Conservation (phyloP, 306 rosid species). For the Quercus gilva region DNA sequence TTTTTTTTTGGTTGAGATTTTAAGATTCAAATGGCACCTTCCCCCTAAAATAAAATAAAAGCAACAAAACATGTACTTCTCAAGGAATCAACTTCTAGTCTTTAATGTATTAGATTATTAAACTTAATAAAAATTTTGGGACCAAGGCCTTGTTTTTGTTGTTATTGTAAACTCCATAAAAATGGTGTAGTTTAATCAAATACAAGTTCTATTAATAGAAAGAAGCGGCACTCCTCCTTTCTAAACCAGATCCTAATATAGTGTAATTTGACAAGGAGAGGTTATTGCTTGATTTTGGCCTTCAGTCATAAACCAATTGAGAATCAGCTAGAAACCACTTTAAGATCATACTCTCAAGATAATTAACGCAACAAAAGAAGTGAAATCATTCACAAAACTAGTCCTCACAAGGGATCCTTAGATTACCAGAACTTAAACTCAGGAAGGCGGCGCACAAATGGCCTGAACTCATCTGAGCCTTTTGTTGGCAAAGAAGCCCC, state of each 20-base stretch:
- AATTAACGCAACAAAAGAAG: background rate
- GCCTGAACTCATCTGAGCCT: constrained; percentile 68
- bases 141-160: too few species aligned
- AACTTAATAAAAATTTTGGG: background rate
- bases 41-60: background rate
- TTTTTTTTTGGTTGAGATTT: background rate
- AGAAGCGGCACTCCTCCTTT: background rate
- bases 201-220: background rate
- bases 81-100: background rate
- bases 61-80: background rate
- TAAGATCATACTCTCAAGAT: background rate
- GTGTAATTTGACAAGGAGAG: background rate
- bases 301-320: background rate
- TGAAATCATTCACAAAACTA: background rate
- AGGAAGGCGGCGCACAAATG: constrained; percentile 72
- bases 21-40: background rate
- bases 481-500: constrained; percentile 65
- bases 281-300: background rate
- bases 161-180: background rate
- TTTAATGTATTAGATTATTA: background rate
- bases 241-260: background rate
- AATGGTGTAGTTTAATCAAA: background rate
- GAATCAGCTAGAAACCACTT: background rate
- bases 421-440: constrained; percentile 77
- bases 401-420: background rate